Conservation (phyloP, 768 basidiomycete genomes). For the Agaricus sinodeliciosus region DNA sequence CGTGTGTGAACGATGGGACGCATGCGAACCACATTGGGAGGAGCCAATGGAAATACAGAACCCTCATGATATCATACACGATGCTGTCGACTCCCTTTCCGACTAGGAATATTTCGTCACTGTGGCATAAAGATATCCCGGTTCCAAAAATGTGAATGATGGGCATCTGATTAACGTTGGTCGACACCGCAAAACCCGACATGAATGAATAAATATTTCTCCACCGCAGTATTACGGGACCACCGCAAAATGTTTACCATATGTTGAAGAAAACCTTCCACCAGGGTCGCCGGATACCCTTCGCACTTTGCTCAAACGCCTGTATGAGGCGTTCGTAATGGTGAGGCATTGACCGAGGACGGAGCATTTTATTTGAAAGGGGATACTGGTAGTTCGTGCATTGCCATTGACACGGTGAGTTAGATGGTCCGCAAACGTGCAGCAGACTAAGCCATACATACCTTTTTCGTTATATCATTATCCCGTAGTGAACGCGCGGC, state of each 20-base stretch:
- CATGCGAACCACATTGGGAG: background rate
- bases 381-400: conserved; percentile 42
- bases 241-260: conserved; percentile 36
- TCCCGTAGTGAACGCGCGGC: conserved; percentile 50
- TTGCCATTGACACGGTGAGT: background rate
- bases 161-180: too few species aligned
- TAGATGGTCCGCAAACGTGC: background rate
- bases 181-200: background rate
- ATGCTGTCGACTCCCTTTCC: too few species aligned
- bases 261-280: conserved; percentile 81
- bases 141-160: too few species aligned
- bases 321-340: conserved; percentile 72
- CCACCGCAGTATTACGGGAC: background rate
- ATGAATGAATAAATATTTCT: background rate
- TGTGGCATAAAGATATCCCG: too few species aligned
- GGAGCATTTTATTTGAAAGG: conserved; percentile 53
- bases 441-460: conserved; percentile 28
- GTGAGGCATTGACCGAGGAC: conserved; percentile 63
- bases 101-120: too few species aligned
- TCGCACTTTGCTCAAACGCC: conserved; percentile 66
- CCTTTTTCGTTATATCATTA: conserved; percentile 54
- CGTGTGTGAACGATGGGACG: too few species aligned
- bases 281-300: conserved; percentile 74
- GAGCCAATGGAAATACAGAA: too few species aligned
- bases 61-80: too few species aligned